Evolutionary conservation across 768 basidiomycete species (phyloP).

Genomic region (Mycena pura): DNA sequence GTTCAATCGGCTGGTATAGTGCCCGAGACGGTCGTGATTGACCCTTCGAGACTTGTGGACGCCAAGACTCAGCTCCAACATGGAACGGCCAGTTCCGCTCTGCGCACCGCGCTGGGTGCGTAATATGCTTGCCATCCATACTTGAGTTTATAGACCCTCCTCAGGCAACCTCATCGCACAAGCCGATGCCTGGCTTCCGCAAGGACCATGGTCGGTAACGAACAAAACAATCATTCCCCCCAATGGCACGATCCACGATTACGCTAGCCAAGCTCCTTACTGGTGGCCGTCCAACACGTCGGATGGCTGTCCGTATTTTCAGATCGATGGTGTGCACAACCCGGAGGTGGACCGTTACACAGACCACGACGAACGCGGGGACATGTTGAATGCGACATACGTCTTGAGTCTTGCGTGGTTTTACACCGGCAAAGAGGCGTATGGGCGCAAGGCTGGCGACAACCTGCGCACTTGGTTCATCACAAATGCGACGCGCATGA

Average conservation of each 20-base stretch:
- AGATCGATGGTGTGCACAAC: constrained; percentile 41
- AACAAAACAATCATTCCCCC: constrained; percentile 7
- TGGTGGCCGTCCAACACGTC: constrained; percentile 30
- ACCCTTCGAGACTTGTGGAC: background rate
- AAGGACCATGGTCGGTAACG: constrained; percentile 22
- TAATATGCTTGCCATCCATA: background rate
- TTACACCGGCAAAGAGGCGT: constrained; percentile 40
- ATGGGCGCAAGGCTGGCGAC: constrained; percentile 38
- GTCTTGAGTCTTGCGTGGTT: constrained; percentile 46
- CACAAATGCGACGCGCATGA: constrained; percentile 45
- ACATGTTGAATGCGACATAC: constrained; percentile 48
- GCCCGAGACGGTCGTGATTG: constrained; percentile 9
- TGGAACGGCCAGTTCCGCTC: background rate
- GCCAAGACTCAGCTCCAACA: constrained; percentile 5
- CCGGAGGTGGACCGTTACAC: constrained; percentile 9
- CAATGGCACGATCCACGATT: constrained; percentile 14
- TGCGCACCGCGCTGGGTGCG: background rate
- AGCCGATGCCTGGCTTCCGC: constrained; percentile 16
- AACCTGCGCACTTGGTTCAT: constrained; percentile 51
- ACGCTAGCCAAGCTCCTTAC: constrained; percentile 21
- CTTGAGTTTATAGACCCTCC: background rate
- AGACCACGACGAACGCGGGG: constrained; percentile 39
- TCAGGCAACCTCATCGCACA: constrained; percentile 11
- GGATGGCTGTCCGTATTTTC: constrained; percentile 44
- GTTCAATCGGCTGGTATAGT: background rate